Percentiles rank a stretch among this genome's conserved stretches.
These are phyloP conservation scores for Pythium rhizo-oryzae DNA, from an alignment of 352 stramenopile species.

Conservation along the genomic window DNA sequence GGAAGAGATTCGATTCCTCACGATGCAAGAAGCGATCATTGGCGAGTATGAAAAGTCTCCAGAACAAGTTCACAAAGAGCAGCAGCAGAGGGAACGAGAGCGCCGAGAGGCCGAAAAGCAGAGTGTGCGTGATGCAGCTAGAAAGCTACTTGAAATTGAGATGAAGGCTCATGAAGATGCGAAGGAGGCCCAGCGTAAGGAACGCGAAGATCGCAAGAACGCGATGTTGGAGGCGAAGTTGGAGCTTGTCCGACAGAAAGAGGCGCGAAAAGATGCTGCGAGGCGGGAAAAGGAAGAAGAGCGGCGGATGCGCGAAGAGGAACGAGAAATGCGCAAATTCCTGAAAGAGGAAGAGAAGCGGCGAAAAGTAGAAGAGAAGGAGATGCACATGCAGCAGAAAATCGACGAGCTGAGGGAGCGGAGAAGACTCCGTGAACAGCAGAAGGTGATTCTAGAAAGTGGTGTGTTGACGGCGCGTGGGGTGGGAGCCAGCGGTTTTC, in stretches of 20 bases:
- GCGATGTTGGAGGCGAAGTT: constrained; percentile 67
- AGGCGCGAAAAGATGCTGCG: constrained; percentile 61
- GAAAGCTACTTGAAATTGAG: constrained; percentile 75
- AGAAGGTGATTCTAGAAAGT: constrained; percentile 73
- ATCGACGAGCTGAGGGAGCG: constrained; percentile 71
- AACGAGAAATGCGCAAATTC: constrained; percentile 71
- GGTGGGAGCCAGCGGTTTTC: constrained; percentile 3
- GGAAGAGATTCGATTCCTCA: constrained; percentile 44
- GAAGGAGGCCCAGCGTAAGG: constrained; percentile 64
- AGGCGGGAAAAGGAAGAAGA: constrained; percentile 73
- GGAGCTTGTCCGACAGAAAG: constrained; percentile 65
- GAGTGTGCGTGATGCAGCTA: constrained; percentile 68
- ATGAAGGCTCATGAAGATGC: constrained; percentile 78
- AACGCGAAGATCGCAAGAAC: constrained; percentile 73
- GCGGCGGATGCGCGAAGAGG: constrained; percentile 63
- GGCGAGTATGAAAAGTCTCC: constrained; percentile 43
- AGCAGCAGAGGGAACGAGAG: constrained; percentile 50
- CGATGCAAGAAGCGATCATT: constrained; percentile 51
- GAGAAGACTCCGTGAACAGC: constrained; percentile 68
- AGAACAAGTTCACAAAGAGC: constrained; percentile 44
- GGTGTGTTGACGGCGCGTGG: constrained; percentile 45
- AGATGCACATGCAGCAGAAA: constrained; percentile 70
- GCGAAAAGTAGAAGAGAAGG: constrained; percentile 72
- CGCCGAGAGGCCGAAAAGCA: constrained; percentile 66
- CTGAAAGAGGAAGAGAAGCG: constrained; percentile 72